phyloP scores from a whole-genome alignment of 805 yeast genomes.

The Nakazawaea pomicola region DNA sequence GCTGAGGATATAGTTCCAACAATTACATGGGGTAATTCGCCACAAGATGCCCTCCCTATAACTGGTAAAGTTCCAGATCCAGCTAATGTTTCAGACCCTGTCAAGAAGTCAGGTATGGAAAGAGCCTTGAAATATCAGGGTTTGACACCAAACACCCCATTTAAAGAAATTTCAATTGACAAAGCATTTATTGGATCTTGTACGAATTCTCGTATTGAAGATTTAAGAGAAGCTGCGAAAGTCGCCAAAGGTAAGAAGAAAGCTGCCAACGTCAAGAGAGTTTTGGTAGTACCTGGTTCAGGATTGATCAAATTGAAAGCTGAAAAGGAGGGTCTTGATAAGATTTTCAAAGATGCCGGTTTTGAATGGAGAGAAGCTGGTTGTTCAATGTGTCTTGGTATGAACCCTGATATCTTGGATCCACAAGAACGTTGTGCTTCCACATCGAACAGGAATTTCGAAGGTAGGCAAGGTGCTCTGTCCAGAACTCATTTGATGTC shows the following conservation, averaged over 20 bases:
- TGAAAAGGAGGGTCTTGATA: constrained; percentile 90
- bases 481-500: constrained; percentile 97
- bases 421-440: constrained; percentile 99
- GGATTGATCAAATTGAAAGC: constrained; percentile 93
- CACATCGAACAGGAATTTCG: constrained; percentile 97
- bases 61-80: constrained; percentile 92
- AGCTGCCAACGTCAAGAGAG: constrained; percentile 76
- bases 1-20: constrained; percentile 91
- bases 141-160: constrained; percentile 73
- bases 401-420: constrained; percentile 95
- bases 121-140: constrained; percentile 94
- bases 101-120: constrained; percentile 77
- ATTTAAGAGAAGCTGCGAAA: constrained; percentile 89
- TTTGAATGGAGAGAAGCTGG: constrained; percentile 99
- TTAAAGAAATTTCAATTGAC: constrained; percentile 72
- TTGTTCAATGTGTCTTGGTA: constrained; percentile 98
- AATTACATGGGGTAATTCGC: constrained; percentile 99
- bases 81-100: constrained; percentile 60
- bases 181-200: constrained; percentile 98
- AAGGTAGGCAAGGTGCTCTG: constrained; percentile 97
- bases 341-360: constrained; percentile 86
- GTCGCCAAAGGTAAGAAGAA: constrained; percentile 87
- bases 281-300: constrained; percentile 95
- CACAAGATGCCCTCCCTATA: constrained; percentile 96
- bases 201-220: constrained; percentile 97